A percentile compares a stretch with the other conserved stretches of the same genome.
phyloP scores from a whole-genome alignment of 2,329 filamentous ascomycete genomes.

The Aspergillus persii region DNA sequence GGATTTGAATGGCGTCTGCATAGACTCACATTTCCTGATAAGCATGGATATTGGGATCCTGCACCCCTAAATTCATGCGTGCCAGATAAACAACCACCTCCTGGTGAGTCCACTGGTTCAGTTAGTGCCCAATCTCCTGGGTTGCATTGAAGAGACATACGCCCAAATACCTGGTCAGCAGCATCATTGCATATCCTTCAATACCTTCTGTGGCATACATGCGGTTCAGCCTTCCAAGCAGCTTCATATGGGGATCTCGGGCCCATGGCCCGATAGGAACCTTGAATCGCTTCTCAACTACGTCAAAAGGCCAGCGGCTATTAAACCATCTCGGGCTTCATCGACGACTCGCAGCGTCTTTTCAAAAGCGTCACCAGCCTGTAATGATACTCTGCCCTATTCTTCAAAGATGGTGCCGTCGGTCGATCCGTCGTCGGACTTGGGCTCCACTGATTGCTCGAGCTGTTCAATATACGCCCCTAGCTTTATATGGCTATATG shows the following conservation, averaged over 20 bases:
- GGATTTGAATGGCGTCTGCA: no score
- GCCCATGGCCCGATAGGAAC: neutral
- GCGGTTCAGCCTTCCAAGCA: neutral
- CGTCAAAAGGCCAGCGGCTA: conserved; percentile 24
- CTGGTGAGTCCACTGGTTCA: neutral
- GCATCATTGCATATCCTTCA: conserved; percentile 1
- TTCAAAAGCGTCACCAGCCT: conserved; percentile 12
- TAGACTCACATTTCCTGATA: conserved; percentile 11
- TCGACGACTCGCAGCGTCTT: conserved; percentile 30
- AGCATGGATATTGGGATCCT: neutral
- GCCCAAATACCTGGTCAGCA: neutral
- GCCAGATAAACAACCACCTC: conserved; percentile 6
- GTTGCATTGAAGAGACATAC: neutral
- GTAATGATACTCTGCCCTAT: conserved; percentile 9
- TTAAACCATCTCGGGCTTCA: conserved; percentile 12
- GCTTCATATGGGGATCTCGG: neutral
- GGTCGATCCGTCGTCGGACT: conserved; percentile 14
- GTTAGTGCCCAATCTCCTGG: neutral
- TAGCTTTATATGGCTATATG: conserved; percentile 11
- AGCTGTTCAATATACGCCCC: conserved; percentile 39
- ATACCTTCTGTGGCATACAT: neutral
- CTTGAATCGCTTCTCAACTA: conserved; percentile 11
- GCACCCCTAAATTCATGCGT: conserved; percentile 1
- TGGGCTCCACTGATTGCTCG: conserved; percentile 28
- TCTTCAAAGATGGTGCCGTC: conserved; percentile 8